Evolutionary conservation across 345 rosid species (phyloP).

Genomic region (Raphanus sativus): DNA sequence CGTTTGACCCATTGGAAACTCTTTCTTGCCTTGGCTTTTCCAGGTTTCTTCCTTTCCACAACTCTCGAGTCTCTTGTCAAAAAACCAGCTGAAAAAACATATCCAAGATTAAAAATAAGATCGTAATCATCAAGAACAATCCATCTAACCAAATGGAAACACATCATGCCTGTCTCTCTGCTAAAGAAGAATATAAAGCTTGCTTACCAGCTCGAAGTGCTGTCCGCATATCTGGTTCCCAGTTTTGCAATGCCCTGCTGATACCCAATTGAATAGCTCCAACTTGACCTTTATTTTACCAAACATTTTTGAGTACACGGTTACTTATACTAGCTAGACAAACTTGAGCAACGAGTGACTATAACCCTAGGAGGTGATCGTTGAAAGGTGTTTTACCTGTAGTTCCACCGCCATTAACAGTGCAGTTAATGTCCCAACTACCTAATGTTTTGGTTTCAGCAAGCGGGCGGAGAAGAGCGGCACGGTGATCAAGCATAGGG

Average conservation of each 20-base stretch:
- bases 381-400: constrained; percentile 48
- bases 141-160: constrained; percentile 1
- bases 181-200: no score
- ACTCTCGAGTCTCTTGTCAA: constrained; percentile 91
- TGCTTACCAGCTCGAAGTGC: no score
- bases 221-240: constrained; percentile 91
- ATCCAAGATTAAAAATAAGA: neutral
- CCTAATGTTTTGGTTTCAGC: constrained; percentile 97
- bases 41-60: constrained; percentile 99
- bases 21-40: constrained; percentile 97
- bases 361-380: neutral
- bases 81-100: constrained; percentile 65
- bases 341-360: neutral
- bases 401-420: constrained; percentile 92
- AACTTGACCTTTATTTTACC: constrained; percentile 68
- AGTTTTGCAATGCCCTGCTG: constrained; percentile 89
- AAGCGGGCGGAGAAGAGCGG: constrained; percentile 88
- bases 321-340: neutral
- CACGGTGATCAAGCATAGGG: constrained; percentile 94
- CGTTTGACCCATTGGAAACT: constrained; percentile 99
- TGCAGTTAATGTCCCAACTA: constrained; percentile 79
- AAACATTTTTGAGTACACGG: constrained; percentile 2
- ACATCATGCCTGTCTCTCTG: constrained; percentile 4
- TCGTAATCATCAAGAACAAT: neutral
- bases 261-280: constrained; percentile 89